These are phyloP conservation scores for Podospora anserina DNA, from an alignment of 495 filamentous ascomycete species.

Conservation along the genomic window DNA sequence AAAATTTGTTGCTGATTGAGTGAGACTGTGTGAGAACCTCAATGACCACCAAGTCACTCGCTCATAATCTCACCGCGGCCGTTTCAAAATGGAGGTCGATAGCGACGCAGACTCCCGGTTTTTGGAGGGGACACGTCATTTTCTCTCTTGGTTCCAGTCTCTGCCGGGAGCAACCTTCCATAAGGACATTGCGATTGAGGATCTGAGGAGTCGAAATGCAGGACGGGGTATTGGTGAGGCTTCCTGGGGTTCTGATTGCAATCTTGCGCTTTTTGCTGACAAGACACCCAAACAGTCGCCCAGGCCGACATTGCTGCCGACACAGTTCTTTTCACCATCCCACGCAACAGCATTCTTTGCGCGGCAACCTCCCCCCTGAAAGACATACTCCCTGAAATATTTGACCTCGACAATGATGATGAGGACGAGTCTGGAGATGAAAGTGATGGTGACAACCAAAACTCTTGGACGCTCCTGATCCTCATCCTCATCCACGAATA, in stretches of 20 bases:
- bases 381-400: conserved; percentile 37
- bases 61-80: background rate
- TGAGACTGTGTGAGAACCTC: background rate
- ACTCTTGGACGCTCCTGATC: conserved; percentile 58
- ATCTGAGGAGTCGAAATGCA: conserved; percentile 38
- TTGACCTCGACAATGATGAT: conserved; percentile 27
- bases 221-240: conserved; percentile 47
- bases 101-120: conserved; percentile 27
- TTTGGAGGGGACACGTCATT: conserved; percentile 32
- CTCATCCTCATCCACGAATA: conserved; percentile 79
- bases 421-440: conserved; percentile 31
- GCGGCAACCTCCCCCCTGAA: conserved; percentile 40
- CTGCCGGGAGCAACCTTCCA: conserved; percentile 48
- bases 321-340: conserved; percentile 48
- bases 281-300: conserved; percentile 33
- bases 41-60: background rate
- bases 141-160: conserved; percentile 44
- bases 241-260: background rate
- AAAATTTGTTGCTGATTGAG: background rate
- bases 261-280: background rate
- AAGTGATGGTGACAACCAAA: conserved; percentile 25
- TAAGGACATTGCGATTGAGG: conserved; percentile 40
- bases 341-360: conserved; percentile 43
- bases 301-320: conserved; percentile 43
- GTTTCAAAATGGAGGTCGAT: conserved; percentile 22